phyloP scores from a whole-genome alignment of 768 basidiomycete species.

The Lyophyllum semitale region DNA sequence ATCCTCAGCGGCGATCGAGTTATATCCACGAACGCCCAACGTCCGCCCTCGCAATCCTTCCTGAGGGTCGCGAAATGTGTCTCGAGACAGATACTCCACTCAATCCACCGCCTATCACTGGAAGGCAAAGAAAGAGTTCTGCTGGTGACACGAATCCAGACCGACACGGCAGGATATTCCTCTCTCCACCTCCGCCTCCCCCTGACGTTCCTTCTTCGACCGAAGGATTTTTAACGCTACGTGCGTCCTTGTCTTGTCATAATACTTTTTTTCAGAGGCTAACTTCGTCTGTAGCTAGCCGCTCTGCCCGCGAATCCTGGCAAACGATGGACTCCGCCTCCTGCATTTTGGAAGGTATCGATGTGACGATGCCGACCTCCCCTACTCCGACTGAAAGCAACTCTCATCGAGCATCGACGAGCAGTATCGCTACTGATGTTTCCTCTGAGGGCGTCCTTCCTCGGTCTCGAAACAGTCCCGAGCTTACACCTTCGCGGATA shows the following conservation, averaged over 20 bases:
- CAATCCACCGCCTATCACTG: slow-evolving; percentile 6
- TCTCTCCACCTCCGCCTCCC: slow-evolving; percentile 9
- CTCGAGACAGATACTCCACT: slow-evolving; percentile 10
- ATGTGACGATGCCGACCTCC: slow-evolving; percentile 34
- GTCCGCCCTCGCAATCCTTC: slow-evolving; percentile 47
- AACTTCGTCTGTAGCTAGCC: slow-evolving; percentile 14
- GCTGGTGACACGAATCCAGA: slow-evolving; percentile 8
- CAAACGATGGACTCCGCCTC: slow-evolving; percentile 40
- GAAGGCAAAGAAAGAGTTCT: slow-evolving; percentile 12
- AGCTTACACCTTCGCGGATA: not conserved
- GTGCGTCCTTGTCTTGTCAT: slow-evolving; percentile 6
- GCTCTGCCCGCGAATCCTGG: slow-evolving; percentile 45
- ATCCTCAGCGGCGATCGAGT: slow-evolving; percentile 33
- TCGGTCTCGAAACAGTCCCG: slow-evolving; percentile 20
- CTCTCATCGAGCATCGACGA: slow-evolving; percentile 43
- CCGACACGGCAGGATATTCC: slow-evolving; percentile 16
- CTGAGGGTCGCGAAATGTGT: slow-evolving; percentile 48
- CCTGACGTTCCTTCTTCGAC: slow-evolving; percentile 10
- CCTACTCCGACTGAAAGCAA: slow-evolving; percentile 27
- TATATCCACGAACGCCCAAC: slow-evolving; percentile 25
- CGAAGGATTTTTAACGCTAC: not conserved
- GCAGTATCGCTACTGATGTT: slow-evolving; percentile 55
- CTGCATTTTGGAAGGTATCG: slow-evolving; percentile 42
- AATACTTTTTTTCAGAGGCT: not conserved
- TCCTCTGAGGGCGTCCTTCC: slow-evolving; percentile 63